Conservation (phyloP, 345 rosid species). For the Gossypium australe region DNA sequence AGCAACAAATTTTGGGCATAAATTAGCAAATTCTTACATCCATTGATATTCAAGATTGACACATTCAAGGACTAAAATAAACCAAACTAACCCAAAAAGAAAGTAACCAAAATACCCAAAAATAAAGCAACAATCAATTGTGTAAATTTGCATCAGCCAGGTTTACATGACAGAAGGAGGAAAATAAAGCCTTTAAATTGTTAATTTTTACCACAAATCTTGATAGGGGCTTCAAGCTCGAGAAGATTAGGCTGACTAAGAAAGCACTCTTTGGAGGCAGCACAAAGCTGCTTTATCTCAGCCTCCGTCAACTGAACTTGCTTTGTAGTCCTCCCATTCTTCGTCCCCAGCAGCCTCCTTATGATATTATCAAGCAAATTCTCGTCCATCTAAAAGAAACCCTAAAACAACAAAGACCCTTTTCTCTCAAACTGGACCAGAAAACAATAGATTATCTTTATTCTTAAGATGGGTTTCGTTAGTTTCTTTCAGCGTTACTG, state of each 20-base stretch:
- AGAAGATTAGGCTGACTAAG: slow-evolving; percentile 45
- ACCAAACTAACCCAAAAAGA: not conserved
- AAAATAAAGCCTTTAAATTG: not conserved
- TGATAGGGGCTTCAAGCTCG: slow-evolving; percentile 43
- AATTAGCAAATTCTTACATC: not conserved
- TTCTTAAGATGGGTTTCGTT: not conserved
- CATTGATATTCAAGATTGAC: not conserved
- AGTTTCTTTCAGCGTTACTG: not conserved
- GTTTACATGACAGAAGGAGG: not conserved
- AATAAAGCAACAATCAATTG: not conserved
- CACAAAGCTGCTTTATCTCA: slow-evolving; percentile 39
- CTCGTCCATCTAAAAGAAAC: slow-evolving; percentile 20
- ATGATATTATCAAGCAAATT: slow-evolving; percentile 34
- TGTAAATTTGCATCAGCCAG: not conserved
- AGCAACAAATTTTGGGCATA: not conserved
- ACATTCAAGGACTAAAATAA: not conserved
- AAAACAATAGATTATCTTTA: not conserved
- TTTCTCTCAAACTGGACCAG: not conserved
- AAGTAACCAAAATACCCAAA: not conserved
- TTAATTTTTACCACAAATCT: slow-evolving; percentile 36
- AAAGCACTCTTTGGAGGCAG: slow-evolving; percentile 35
- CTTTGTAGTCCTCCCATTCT: slow-evolving; percentile 27
- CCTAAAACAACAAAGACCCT: not conserved
- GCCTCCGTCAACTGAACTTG: slow-evolving; percentile 29
- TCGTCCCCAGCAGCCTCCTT: slow-evolving; percentile 35